Conservation (phyloP, 148 eudicot genomes). For the Chenopodium formosanum region DNA sequence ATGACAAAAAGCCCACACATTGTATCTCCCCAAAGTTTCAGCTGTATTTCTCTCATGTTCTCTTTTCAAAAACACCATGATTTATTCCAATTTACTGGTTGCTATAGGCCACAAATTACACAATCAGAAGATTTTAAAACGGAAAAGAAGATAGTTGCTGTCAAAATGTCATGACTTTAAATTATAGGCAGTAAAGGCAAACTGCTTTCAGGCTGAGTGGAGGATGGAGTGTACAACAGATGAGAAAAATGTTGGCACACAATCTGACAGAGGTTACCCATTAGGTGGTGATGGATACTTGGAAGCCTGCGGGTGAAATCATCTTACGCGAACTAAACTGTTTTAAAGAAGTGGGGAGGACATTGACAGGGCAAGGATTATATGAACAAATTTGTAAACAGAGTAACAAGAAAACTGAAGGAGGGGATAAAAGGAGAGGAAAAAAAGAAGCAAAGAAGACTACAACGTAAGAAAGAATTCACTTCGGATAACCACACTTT, state of each 20-base stretch:
- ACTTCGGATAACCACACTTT: background rate
- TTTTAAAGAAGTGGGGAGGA: background rate
- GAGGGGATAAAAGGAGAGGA: background rate
- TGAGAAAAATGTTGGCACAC: background rate
- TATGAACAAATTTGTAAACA: background rate
- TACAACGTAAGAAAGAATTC: background rate
- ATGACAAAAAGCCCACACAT: background rate
- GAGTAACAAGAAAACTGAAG: no score
- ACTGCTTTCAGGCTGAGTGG: background rate
- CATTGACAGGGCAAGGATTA: background rate
- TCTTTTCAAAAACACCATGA: background rate
- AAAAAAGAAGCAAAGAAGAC: background rate
- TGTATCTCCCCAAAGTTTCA: background rate
- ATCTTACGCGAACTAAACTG: background rate
- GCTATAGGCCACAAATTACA: background rate
- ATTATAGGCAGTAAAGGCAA: background rate
- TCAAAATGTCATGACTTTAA: background rate
- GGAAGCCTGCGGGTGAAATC: background rate
- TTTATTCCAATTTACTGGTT: background rate
- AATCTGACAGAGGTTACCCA: background rate
- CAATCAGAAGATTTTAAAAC: background rate
- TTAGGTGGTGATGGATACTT: background rate
- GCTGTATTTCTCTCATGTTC: background rate
- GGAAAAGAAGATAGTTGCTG: background rate
- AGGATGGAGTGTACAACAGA: background rate